Evolutionary conservation across 2,329 filamentous ascomycete species (phyloP).

Genomic region (Venturia aucupariae): DNA sequence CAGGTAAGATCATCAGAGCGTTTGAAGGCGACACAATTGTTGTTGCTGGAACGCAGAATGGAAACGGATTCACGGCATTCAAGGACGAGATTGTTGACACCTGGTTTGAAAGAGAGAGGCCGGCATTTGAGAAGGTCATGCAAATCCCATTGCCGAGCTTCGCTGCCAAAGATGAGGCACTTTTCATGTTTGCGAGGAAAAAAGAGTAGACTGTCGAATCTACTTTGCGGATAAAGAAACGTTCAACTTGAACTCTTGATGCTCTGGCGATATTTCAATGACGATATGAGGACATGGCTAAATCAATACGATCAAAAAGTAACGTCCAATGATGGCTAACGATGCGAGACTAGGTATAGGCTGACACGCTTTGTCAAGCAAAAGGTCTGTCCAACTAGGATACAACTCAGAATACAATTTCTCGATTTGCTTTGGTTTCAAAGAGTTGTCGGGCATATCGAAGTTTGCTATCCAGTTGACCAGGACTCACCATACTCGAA

Average conservation of each 20-base stretch:
- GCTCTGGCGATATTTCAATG: not conserved
- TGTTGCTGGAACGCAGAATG: slow-evolving; percentile 67
- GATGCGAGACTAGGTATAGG: no score
- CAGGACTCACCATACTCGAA: no score
- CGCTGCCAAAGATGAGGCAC: slow-evolving; percentile 65
- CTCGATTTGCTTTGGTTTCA: no score
- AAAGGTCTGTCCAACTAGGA: no score
- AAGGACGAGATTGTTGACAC: slow-evolving; percentile 53
- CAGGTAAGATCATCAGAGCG: slow-evolving; percentile 48
- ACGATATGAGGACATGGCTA: not conserved
- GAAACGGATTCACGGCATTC: slow-evolving; percentile 66
- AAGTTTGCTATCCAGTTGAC: no score
- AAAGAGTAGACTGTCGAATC: not conserved
- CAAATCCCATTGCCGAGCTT: slow-evolving; percentile 65
- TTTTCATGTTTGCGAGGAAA: slow-evolving; percentile 51
- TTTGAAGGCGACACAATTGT: slow-evolving; percentile 56
- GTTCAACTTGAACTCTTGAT: not conserved
- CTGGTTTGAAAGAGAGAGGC: slow-evolving; percentile 50
- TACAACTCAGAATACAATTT: no score
- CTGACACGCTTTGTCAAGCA: no score
- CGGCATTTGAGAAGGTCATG: slow-evolving; percentile 49
- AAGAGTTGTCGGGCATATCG: no score
- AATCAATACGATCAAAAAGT: no score
- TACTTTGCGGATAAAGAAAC: not conserved
- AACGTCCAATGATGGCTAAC: no score